These are phyloP conservation scores for Anthoceros angustus DNA, from an alignment of 225 moss, liverwort and hornwort species.

Conservation along the genomic window DNA sequence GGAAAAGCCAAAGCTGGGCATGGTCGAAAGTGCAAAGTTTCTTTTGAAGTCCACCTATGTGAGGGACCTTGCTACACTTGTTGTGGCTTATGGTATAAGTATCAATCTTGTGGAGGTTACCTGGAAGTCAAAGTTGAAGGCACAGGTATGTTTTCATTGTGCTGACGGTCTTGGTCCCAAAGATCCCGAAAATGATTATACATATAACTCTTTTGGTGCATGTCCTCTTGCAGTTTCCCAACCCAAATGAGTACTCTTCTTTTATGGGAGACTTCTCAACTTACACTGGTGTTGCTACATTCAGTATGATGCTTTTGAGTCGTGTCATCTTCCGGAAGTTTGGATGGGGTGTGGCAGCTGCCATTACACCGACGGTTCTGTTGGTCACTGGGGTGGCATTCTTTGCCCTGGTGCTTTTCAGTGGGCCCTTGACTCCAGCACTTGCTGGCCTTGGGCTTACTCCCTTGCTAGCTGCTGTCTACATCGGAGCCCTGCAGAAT, in stretches of 20 bases:
- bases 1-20: slow-evolving; percentile 92
- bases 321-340: slow-evolving; percentile 93
- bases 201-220: neutral
- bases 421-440: slow-evolving; percentile 62
- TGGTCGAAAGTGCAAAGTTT: slow-evolving; percentile 97
- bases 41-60: slow-evolving; percentile 70
- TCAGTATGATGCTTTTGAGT: slow-evolving; percentile 97
- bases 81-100: slow-evolving; percentile 98
- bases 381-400: slow-evolving; percentile 90
- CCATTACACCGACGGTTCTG: slow-evolving; percentile 82
- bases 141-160: slow-evolving; percentile 36
- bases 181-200: too few species aligned
- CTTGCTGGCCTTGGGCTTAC: slow-evolving; percentile 70
- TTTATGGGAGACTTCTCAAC: slow-evolving; percentile 99
- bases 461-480: slow-evolving; percentile 88
- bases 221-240: slow-evolving; percentile 58
- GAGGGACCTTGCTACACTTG: slow-evolving; percentile 92
- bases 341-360: slow-evolving; percentile 97
- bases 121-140: slow-evolving; percentile 92
- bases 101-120: slow-evolving; percentile 99
- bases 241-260: slow-evolving; percentile 93
- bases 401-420: slow-evolving; percentile 82
- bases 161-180: neutral
- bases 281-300: slow-evolving; percentile 86
- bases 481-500: slow-evolving; percentile 90